A percentile compares a stretch with the other conserved stretches of the same genome.
Conservation (phyloP, 2,329 filamentous ascomycete genomes). For the Diaporthe sp. region DNA sequence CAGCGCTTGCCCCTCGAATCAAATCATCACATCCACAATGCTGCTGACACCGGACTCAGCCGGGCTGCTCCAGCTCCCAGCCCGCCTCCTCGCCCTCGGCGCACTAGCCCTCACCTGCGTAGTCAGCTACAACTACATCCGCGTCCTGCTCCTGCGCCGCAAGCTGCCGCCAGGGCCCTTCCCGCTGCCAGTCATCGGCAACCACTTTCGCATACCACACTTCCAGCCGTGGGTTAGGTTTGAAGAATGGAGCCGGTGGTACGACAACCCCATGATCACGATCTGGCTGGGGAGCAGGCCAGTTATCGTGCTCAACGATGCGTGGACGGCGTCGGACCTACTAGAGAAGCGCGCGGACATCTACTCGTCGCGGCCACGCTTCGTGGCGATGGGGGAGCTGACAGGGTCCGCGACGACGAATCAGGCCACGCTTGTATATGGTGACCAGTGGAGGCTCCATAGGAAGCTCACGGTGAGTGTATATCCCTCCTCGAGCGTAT, state of each 20-base stretch:
- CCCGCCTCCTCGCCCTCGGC: background rate
- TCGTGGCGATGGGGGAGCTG: constrained; percentile 24
- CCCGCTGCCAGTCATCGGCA: constrained; percentile 30
- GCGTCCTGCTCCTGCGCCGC: constrained; percentile 28
- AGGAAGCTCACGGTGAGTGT: constrained; percentile 31
- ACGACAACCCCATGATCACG: constrained; percentile 32
- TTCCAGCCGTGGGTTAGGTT: constrained; percentile 15
- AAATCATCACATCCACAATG: background rate
- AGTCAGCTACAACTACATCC: constrained; percentile 12
- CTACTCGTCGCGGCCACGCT: constrained; percentile 18
- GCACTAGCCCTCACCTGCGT: constrained; percentile 10
- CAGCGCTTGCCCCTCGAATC: background rate
- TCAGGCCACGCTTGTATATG: constrained; percentile 26
- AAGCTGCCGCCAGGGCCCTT: constrained; percentile 29
- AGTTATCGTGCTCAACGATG: constrained; percentile 15
- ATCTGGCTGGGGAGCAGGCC: constrained; percentile 28
- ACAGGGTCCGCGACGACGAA: constrained; percentile 4
- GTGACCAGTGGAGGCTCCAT: constrained; percentile 29
- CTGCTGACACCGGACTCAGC: constrained; percentile 5
- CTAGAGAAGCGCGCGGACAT: constrained; percentile 16
- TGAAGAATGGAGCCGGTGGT: constrained; percentile 28
- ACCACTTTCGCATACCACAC: constrained; percentile 1
- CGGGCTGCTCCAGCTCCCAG: background rate
- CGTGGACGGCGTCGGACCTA: constrained; percentile 31
- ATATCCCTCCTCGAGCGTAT: no score